Evolutionary conservation across 306 rosid genomes (phyloP).

Genomic region (Cicer cuneatum): DNA sequence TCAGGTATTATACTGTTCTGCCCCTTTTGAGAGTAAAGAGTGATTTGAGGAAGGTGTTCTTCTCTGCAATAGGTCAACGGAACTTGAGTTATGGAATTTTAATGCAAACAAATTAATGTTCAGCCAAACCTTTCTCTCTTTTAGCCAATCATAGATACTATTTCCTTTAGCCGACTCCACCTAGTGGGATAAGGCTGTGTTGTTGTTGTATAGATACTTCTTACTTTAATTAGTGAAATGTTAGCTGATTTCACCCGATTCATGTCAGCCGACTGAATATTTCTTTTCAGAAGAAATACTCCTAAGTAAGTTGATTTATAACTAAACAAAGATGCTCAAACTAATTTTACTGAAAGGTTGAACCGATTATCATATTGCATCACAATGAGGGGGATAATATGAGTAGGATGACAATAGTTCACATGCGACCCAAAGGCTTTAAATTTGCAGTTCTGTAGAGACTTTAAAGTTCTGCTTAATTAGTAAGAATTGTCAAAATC

Average conservation of each 20-base stretch:
- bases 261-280: neutral
- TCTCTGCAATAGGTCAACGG: neutral
- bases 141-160: neutral
- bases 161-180: neutral
- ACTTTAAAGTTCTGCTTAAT: slow-evolving; percentile 26
- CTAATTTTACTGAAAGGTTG: slow-evolving; percentile 19
- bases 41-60: neutral
- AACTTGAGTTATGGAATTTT: slow-evolving; percentile 26
- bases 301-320: neutral
- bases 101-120: neutral
- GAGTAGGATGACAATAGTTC: slow-evolving; percentile 22
- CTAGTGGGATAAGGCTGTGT: neutral
- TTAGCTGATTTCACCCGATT: neutral
- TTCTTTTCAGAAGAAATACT: slow-evolving; percentile 18
- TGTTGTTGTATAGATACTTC: neutral
- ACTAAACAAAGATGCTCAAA: neutral
- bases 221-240: neutral
- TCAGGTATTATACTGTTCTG: slow-evolving; percentile 61
- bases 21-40: neutral
- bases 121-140: neutral
- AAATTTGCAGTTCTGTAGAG: neutral
- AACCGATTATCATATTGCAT: neutral
- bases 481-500: slow-evolving; percentile 22
- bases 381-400: slow-evolving; percentile 8
- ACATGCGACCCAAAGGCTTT: slow-evolving; percentile 1